Evolutionary conservation across 345 rosid genomes (phyloP).

Genomic region (Pistacia integerrima): DNA sequence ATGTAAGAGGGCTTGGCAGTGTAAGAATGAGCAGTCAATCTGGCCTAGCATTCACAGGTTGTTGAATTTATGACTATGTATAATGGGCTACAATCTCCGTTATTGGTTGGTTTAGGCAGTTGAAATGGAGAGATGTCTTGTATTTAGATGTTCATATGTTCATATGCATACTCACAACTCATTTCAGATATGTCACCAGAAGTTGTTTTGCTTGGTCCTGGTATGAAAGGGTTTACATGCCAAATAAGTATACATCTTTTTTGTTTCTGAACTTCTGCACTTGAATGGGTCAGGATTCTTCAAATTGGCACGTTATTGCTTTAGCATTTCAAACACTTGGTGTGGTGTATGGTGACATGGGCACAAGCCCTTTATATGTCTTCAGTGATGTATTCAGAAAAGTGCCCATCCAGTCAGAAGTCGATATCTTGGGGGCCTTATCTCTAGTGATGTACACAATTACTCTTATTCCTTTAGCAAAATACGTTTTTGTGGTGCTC

Average conservation of each 20-base stretch:
- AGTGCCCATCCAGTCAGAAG: constrained; percentile 72
- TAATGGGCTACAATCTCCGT: neutral
- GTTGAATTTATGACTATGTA: neutral
- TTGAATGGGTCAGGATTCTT: constrained; percentile 55
- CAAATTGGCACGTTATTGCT: constrained; percentile 65
- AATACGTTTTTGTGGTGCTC: constrained; percentile 92
- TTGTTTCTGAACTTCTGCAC: constrained; percentile 22
- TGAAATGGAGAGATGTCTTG: neutral
- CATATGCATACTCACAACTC: neutral
- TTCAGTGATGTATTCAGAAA: constrained; percentile 92
- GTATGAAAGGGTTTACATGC: neutral
- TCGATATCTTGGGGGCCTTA: constrained; percentile 92
- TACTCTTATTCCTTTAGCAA: constrained; percentile 82
- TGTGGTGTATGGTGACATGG: constrained; percentile 97
- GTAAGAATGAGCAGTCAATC: neutral
- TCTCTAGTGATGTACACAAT: constrained; percentile 92
- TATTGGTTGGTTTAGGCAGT: neutral
- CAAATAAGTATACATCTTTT: neutral
- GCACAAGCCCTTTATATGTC: constrained; percentile 95
- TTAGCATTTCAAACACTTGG: constrained; percentile 98
- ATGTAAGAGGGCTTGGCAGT: neutral
- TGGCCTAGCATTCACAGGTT: neutral
- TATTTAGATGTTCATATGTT: neutral
- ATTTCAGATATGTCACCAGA: neutral
- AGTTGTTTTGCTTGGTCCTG: neutral